Conservation (phyloP, 2,329 filamentous ascomycete species). For the Colletotrichum cordylinicola region DNA sequence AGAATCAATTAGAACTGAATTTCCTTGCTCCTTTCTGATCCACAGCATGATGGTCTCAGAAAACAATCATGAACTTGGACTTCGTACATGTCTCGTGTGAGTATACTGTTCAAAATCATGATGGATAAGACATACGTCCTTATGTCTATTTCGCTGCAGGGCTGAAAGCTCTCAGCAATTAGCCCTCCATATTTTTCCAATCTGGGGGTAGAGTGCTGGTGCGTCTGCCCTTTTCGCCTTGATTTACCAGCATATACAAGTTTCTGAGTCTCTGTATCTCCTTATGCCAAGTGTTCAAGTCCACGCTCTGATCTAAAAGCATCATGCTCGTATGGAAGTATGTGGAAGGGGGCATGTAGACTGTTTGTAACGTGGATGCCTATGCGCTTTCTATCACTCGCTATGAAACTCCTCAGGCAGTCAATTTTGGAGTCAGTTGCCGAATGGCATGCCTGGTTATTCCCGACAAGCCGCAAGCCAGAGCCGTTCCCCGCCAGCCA, state of each 20-base stretch:
- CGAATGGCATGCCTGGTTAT: background rate
- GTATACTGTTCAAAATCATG: background rate
- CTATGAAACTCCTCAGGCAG: too few relatives aligned
- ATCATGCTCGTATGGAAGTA: rapidly evolving
- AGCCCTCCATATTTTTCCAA: background rate
- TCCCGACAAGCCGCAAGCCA: background rate
- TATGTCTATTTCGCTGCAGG: rapidly evolving
- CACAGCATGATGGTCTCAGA: background rate
- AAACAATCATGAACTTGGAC: background rate
- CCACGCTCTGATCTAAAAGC: background rate
- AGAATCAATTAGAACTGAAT: background rate
- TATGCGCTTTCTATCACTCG: too few relatives aligned
- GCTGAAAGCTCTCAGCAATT: background rate
- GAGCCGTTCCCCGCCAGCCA: background rate
- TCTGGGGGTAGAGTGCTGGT: background rate
- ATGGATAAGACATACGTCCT: background rate
- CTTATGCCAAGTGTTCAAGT: background rate
- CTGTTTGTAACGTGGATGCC: background rate
- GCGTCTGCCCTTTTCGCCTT: rapidly evolving
- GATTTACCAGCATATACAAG: background rate
- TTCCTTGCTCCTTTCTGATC: background rate
- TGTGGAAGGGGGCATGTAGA: background rate
- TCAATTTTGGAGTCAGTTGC: too few relatives aligned
- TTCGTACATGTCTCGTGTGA: rapidly evolving
- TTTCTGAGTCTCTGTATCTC: background rate